Evolutionary conservation across 2,329 filamentous ascomycete genomes (phyloP), one percentile per base, ranked within the genome.

Genomic region (Aspergillus sp.): DNA sequence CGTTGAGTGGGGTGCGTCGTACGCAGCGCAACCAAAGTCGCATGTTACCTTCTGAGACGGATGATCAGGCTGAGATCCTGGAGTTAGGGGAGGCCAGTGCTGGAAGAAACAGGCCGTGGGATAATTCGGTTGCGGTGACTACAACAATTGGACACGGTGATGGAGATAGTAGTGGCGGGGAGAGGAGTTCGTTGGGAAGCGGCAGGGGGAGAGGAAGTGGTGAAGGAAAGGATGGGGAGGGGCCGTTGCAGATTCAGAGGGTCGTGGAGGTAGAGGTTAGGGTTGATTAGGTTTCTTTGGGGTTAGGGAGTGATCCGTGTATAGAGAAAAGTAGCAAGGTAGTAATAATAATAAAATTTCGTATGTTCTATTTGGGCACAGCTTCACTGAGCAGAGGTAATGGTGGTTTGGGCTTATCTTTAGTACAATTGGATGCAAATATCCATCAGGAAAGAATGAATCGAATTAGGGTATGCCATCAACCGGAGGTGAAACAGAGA

Each of bases 181-280:
- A n/a, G 23, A 8, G 45, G 23, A 30, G 45, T 5, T 30, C 45
- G 23, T 17, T 49, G 45, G 45, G 45, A 12, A 49, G 45, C 10
- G 45, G 23, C 1, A 49, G 45, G 7, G 13, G 23, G 21, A 49
- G 45, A 4, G 45, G 45, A 1, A 30, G 45, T 8, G 45, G 23
- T 12, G 13, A 28, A 2, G 23, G 23, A 0, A 15, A 49, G 13
- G 45, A 49, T 2, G 19, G 19, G 6, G 45, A 36, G 3, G 25
- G 43, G 3, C 36, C 28, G 39, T 52, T 59, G 13, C 23, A 48
- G 19, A 59, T 59, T 17, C 51, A 43, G 13, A 57, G 21, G 13
- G 55, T 38, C n/a, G 55, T 38, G 17, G 58, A 59, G 43, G 43
- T 59, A 12, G 54, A 45, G 32, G 51, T 59, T 23, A 38, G 54